Evolutionary conservation across 306 rosid species (phyloP).

Genomic region (Cucurbita maxima): DNA sequence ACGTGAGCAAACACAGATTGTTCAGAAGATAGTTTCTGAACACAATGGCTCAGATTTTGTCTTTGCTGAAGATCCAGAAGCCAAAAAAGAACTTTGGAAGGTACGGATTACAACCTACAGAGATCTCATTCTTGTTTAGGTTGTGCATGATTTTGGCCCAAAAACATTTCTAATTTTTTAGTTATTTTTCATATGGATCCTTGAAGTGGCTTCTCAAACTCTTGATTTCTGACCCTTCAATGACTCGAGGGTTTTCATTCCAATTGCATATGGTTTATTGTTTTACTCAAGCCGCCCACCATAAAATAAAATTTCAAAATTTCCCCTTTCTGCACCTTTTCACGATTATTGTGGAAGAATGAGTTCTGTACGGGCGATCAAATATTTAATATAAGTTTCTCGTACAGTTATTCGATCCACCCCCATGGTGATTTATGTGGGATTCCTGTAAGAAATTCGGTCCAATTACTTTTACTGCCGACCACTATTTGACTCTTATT

Average conservation of each 20-base stretch:
- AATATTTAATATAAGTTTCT: background rate
- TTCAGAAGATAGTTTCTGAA: conserved; percentile 59
- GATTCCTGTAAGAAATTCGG: conserved; percentile 8
- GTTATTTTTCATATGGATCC: background rate
- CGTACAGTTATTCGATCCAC: background rate
- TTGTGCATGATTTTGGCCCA: background rate
- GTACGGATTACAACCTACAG: conserved; percentile 15
- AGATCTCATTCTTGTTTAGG: background rate
- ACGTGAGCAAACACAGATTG: conserved; percentile 77
- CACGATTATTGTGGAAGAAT: background rate
- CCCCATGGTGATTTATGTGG: background rate
- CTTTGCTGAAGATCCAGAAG: conserved; percentile 77
- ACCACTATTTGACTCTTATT: conserved; percentile 6
- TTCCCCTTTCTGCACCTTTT: too few relatives aligned
- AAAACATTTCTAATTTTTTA: background rate
- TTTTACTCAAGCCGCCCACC: background rate
- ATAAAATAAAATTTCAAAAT: background rate
- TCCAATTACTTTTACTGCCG: conserved; percentile 1
- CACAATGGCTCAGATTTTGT: conserved; percentile 95
- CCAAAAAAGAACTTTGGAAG: conserved; percentile 85
- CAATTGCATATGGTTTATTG: background rate
- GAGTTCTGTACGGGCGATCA: background rate
- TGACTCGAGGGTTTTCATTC: background rate
- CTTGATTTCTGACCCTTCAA: background rate
- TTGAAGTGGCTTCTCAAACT: background rate